Conservation (phyloP, 2,329 filamentous ascomycete species). For the Aspergillus arachidicola region DNA sequence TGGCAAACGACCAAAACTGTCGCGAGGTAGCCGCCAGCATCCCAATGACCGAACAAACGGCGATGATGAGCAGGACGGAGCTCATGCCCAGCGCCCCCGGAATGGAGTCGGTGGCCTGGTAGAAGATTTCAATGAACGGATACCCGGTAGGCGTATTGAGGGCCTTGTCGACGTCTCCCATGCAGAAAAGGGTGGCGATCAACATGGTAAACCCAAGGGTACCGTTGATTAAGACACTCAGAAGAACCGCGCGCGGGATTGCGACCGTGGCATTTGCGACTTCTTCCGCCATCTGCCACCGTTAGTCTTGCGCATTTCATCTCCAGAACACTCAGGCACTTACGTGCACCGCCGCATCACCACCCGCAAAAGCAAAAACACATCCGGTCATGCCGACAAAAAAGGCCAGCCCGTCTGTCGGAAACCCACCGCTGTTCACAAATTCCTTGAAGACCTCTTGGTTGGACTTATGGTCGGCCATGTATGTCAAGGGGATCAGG, state of each 20-base stretch:
- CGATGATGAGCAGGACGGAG: slow-evolving; percentile 32
- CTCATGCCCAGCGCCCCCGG: slow-evolving; percentile 29
- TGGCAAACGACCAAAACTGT: slow-evolving; percentile 33
- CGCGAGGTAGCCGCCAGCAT: slow-evolving; percentile 51
- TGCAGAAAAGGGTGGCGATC: slow-evolving; percentile 42
- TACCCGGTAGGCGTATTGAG: slow-evolving; percentile 32
- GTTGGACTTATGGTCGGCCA: slow-evolving; percentile 45
- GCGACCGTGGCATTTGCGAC: slow-evolving; percentile 40
- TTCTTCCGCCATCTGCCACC: slow-evolving; percentile 41
- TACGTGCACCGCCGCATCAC: slow-evolving; percentile 43
- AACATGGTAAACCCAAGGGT: slow-evolving; percentile 41
- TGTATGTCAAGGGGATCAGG: slow-evolving; percentile 49
- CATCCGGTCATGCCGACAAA: slow-evolving; percentile 40
- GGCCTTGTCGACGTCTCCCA: slow-evolving; percentile 35
- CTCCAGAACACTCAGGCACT: slow-evolving; percentile 12
- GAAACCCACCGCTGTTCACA: slow-evolving; percentile 50
- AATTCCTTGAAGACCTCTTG: slow-evolving; percentile 52
- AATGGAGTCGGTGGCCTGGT: slow-evolving; percentile 32
- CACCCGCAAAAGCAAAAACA: slow-evolving; percentile 42
- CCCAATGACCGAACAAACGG: slow-evolving; percentile 36
- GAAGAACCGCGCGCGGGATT: slow-evolving; percentile 41
- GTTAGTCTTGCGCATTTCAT: neutral
- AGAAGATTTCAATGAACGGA: slow-evolving; percentile 39
- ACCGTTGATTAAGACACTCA: slow-evolving; percentile 41
- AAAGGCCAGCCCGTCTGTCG: slow-evolving; percentile 44